Percentiles rank a stretch among this genome's conserved stretches.
Conservation (phyloP, 2,329 filamentous ascomycete genomes). For the Fusarium neocosmosporiellum region DNA sequence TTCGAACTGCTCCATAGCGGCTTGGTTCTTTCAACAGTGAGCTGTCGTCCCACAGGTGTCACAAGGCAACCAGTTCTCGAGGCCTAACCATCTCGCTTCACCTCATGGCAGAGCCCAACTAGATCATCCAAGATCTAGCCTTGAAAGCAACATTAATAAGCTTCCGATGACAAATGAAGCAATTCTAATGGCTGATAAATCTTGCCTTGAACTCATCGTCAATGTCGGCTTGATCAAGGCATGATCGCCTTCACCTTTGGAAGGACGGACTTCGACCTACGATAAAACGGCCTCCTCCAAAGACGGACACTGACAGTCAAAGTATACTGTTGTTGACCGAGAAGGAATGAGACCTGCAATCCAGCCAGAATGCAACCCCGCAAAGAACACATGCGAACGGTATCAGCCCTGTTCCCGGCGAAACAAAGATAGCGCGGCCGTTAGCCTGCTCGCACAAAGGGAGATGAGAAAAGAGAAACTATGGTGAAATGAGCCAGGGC, state of each 20-base stretch:
- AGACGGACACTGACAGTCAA: not conserved
- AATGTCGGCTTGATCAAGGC: not conserved
- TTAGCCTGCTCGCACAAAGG: not conserved
- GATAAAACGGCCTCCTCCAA: not conserved
- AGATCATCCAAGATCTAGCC: not conserved
- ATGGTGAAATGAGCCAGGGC: slow-evolving; percentile 20
- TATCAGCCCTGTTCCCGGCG: not conserved
- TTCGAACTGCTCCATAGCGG: slow-evolving; percentile 44
- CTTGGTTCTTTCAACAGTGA: not conserved
- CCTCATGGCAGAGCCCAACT: not conserved
- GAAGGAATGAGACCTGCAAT: slow-evolving; percentile 10
- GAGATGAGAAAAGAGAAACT: slow-evolving; percentile 1
- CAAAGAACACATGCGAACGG: not conserved
- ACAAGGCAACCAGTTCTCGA: not conserved
- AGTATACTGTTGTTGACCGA: not conserved
- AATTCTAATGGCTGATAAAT: not conserved
- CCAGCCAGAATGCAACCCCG: slow-evolving; percentile 15
- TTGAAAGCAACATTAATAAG: slow-evolving; percentile 25
- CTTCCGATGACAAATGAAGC: slow-evolving; percentile 28
- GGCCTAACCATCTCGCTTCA: slow-evolving; percentile 10
- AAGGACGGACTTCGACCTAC: not conserved
- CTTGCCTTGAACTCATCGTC: not conserved
- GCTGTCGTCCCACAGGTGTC: not conserved
- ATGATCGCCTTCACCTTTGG: not conserved
- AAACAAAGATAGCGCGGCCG: not conserved